Conservation (phyloP, 768 basidiomycete species). For the Lactarius psammicola region DNA sequence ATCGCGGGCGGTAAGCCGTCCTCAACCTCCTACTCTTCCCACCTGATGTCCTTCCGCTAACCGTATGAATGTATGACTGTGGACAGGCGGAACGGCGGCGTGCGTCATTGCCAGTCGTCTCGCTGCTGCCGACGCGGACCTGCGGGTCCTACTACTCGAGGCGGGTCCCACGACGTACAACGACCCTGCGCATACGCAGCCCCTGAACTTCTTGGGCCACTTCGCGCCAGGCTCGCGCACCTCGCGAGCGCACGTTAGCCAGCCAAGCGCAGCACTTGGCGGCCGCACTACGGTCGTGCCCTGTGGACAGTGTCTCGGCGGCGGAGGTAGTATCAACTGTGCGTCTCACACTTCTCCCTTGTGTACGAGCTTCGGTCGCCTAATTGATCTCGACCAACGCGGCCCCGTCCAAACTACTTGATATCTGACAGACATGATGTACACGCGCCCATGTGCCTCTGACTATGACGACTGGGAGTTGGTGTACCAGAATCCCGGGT, state of each 20-base stretch:
- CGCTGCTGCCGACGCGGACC: constrained; percentile 47
- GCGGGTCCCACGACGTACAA: constrained; percentile 52
- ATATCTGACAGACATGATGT: constrained; percentile 41
- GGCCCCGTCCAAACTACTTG: neutral
- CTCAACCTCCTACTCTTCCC: neutral
- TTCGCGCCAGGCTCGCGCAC: constrained; percentile 41
- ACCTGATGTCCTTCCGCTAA: neutral
- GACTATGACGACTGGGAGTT: constrained; percentile 60
- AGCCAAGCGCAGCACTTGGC: constrained; percentile 43
- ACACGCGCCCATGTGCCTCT: constrained; percentile 56
- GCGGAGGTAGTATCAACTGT: constrained; percentile 64
- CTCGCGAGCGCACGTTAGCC: constrained; percentile 42
- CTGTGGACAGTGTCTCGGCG: constrained; percentile 53
- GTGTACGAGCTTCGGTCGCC: neutral
- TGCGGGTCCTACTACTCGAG: constrained; percentile 61
- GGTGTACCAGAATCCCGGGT: constrained; percentile 52
- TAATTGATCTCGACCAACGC: neutral
- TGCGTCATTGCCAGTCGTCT: constrained; percentile 59
- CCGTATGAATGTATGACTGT: neutral
- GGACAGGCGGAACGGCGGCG: constrained; percentile 45
- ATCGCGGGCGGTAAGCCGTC: constrained; percentile 28
- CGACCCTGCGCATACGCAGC: constrained; percentile 48
- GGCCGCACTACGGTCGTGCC: constrained; percentile 47
- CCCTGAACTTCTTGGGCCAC: constrained; percentile 49
- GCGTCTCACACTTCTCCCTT: constrained; percentile 5